Conservation (phyloP, 108 stramenopile species). For the Pseudonitzschia pungens region DNA sequence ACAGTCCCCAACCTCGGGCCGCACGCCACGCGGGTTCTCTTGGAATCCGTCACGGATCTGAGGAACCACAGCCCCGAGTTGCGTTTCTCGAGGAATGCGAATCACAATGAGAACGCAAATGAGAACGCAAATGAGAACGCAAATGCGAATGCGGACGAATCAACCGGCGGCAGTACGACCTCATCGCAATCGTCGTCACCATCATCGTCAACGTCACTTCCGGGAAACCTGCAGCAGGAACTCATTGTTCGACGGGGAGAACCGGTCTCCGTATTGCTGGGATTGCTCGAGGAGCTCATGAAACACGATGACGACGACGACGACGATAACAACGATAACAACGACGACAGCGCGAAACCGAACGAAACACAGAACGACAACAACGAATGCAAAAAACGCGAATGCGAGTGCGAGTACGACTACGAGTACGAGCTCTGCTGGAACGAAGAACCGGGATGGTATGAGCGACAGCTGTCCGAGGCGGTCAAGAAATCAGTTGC, state of each 20-base stretch:
- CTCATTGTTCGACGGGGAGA: conserved; percentile 55
- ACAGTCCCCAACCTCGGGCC: conserved; percentile 46
- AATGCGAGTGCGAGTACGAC: conserved; percentile 6
- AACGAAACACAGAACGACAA: background rate
- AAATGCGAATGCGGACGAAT: background rate
- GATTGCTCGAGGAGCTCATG: conserved; percentile 32
- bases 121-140: background rate
- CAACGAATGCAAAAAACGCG: background rate
- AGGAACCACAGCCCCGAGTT: conserved; percentile 4
- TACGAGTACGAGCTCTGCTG: conserved; percentile 43
- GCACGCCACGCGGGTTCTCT: conserved; percentile 38
- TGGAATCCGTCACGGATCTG: conserved; percentile 51
- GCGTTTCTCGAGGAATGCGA: background rate
- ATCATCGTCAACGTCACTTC: background rate
- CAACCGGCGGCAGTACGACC: no score
- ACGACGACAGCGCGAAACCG: no score
- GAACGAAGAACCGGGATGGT: conserved; percentile 57
- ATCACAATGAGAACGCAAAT: no score
- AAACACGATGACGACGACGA: no score
- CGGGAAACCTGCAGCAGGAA: conserved; percentile 41
- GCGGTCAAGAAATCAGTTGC: conserved; percentile 20
- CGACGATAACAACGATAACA: no score
- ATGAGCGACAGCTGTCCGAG: conserved; percentile 42
- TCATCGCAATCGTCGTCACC: background rate
- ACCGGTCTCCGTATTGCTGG: conserved; percentile 39